Evolutionary conservation across 352 stramenopile species (phyloP).

Genomic region (Pythium biforme): DNA sequence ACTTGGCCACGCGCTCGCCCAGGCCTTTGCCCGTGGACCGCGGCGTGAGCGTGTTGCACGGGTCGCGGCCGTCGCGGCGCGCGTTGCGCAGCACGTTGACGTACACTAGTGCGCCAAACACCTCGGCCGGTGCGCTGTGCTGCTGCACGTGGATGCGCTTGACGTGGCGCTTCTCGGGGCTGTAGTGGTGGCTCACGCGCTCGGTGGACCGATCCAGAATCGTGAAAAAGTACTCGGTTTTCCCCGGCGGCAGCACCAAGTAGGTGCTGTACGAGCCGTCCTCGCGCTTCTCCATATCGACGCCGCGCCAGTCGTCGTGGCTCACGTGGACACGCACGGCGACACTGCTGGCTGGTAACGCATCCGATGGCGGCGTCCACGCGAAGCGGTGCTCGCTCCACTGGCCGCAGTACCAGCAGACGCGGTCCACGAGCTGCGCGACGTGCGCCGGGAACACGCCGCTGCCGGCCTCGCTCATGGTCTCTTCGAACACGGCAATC

Average conservation of each 20-base stretch:
- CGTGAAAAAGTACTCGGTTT: slow-evolving; percentile 79
- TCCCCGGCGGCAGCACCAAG: slow-evolving; percentile 59
- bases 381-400: slow-evolving; percentile 77
- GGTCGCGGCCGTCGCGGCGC: slow-evolving; percentile 54
- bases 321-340: slow-evolving; percentile 59
- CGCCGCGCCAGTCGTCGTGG: slow-evolving; percentile 66
- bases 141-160: slow-evolving; percentile 26
- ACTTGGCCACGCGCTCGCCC: slow-evolving; percentile 36
- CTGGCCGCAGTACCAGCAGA: slow-evolving; percentile 77
- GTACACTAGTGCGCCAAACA: slow-evolving; percentile 38
- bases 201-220: slow-evolving; percentile 31
- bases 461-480: slow-evolving; percentile 54
- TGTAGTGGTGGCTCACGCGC: slow-evolving; percentile 46
- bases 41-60: slow-evolving; percentile 69
- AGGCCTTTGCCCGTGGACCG: slow-evolving; percentile 45
- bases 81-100: slow-evolving; percentile 59
- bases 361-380: slow-evolving; percentile 44
- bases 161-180: slow-evolving; percentile 41
- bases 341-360: slow-evolving; percentile 36
- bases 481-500: slow-evolving; percentile 70
- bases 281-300: slow-evolving; percentile 59
- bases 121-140: neutral
- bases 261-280: slow-evolving; percentile 63
- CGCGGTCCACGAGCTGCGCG: slow-evolving; percentile 54
- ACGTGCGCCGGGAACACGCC: slow-evolving; percentile 53